Base-by-base conservation (phyloP, 768 basidiomycete species). In the Russula earlei region DNA sequence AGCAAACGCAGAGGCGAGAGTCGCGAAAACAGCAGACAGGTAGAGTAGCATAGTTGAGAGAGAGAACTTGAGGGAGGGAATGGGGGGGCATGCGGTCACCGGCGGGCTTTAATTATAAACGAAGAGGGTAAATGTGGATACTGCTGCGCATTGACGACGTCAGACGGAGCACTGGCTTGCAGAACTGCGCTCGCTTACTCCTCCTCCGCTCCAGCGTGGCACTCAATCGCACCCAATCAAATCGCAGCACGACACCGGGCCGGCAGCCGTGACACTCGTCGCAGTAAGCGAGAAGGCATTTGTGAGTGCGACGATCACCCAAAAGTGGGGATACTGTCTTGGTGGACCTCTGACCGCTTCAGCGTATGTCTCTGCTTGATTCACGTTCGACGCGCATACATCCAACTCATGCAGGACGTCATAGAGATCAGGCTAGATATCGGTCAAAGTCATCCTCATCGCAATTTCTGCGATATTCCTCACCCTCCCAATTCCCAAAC, bases 1-100 rank as follows among this genome's bases (percentile, higher is more conserved):
- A 3, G 63, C 67, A 53, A 59, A 54, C 37, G 55, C 62, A 46
- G 60, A 42, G 44, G 57, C 54, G 49, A 63, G 44, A 31, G 52
- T 22, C 12, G 63, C 62, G 49, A 54, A 34, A 49, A 55, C 20
- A 22, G 20, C 20, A 31, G 31, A 49, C 3, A 33, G 24, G 22
- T 34, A 48, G 20, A 49, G 24, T 25, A 41, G 25, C 49, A 50
- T 50, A 2, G 14, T 29, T 31, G 29, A 31, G 10, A 31, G n/a
- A n/a, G n/a, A n/a, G n/a, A n/a, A n/a, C n/a, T n/a, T n/a, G n/a
- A n/a, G n/a, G n/a, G n/a, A n/a, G n/a, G n/a, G n/a, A n/a, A n/a
- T n/a, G n/a, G n/a, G n/a, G n/a, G n/a, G n/a, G n/a, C n/a, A n/a
- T n/a, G n/a, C n/a, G n/a, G n/a, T n/a, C n/a, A n/a, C n/a, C n/a